Evolutionary conservation across 345 rosid genomes (phyloP).

Genomic region (Linum tenue): DNA sequence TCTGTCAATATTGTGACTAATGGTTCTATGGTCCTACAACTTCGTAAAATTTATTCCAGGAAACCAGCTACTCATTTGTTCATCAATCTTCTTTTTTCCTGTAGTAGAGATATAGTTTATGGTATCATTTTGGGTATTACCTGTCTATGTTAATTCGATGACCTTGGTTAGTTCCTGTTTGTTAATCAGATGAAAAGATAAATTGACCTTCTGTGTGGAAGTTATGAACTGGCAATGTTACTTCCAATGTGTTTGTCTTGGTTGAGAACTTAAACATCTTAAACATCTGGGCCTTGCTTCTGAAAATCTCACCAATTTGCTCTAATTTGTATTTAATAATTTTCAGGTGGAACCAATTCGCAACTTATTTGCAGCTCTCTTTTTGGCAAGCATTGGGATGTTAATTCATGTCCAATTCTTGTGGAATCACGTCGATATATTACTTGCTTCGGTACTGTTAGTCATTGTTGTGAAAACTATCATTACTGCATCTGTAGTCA

Average conservation of each 20-base stretch:
- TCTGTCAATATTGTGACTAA: no score
- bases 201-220: neutral
- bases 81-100: neutral
- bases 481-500: conserved; percentile 59
- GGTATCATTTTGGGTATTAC: neutral
- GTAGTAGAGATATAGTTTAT: conserved; percentile 2
- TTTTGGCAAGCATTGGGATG: conserved; percentile 94
- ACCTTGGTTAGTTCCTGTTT: neutral
- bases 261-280: neutral
- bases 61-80: neutral
- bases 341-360: conserved; percentile 87
- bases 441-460: conserved; percentile 69
- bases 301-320: neutral
- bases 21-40: no score
- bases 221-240: neutral
- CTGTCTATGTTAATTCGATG: neutral
- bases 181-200: neutral
- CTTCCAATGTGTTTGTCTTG: neutral
- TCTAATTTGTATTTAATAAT: neutral
- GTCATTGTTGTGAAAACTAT: conserved; percentile 68
- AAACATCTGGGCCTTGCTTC: neutral
- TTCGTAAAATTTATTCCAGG: no score
- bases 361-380: conserved; percentile 86
- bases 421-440: conserved; percentile 87
- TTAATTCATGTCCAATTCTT: conserved; percentile 79